Base-by-base conservation (phyloP, 2,329 filamentous ascomycete species). In the Colletotrichum australisinense region DNA sequence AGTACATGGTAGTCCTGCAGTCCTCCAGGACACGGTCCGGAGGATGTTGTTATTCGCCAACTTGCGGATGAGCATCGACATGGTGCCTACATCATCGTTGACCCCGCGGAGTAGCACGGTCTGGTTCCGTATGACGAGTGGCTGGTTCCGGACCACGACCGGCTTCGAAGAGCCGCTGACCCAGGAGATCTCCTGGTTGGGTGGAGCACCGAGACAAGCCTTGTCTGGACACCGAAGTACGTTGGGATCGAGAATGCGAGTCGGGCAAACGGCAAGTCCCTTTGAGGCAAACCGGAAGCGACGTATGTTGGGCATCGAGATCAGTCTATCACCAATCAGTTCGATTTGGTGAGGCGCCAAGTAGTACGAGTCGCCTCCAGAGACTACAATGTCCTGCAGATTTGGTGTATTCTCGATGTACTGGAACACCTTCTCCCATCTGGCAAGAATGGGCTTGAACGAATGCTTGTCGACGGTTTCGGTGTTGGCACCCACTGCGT, bases 151-250 rank as follows among this genome's bases (percentile, higher is more conserved):
- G 9, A 92, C 87, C 14, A 83, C 87, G 7, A 92, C 84, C 86
- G 5, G 86, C 84, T 71, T 85, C 81, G 73, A 86, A 85, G 9
- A 92, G 81, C 75, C 80, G 0, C 88, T 89, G 30, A 91, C 82
- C 90, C 90, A 92, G 4, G 89, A 89, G 68, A 92, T 87, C 78
- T 92, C 90, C 69, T 83, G n/a, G n/a, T n/a, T n/a, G n/a, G n/a
- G n/a, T n/a, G n/a, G n/a, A n/a, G n/a, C n/a, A n/a, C n/a, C n/a
- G n/a, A n/a, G n/a, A n/a, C n/a, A n/a, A n/a, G n/a, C 90, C 69
- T 83, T 81, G 60, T 87, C n/a, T 84, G 1, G 86, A 86, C 1
- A 93, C 79, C 4, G 82, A 81, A 4, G 77, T 77, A 75, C 90
- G 0, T 78, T 78, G 1, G 76, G 75, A 75, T 92, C 88, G 0